Conservation (phyloP, 2,329 filamentous ascomycete species). For the Septoria petroselini region DNA sequence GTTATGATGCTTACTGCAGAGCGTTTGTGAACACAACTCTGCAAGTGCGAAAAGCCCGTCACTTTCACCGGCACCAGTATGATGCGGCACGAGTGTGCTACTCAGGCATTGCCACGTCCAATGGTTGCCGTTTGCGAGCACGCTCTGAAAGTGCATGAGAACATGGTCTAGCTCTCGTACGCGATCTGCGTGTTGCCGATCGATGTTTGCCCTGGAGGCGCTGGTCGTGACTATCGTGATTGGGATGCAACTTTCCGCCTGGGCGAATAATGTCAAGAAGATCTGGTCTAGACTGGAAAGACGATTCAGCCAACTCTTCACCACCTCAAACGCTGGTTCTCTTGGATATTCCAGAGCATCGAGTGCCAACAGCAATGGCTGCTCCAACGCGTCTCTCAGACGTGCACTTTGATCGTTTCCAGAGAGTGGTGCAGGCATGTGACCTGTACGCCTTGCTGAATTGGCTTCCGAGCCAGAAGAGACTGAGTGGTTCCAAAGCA, state of each 20-base stretch:
- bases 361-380: constrained; percentile 76
- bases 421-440: constrained; percentile 26
- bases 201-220: not conserved
- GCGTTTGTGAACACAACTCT: constrained; percentile 23
- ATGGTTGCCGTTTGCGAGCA: constrained; percentile 59
- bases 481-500: constrained; percentile 76
- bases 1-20: constrained; percentile 21
- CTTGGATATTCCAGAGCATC: constrained; percentile 72
- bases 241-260: constrained; percentile 7
- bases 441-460: constrained; percentile 29
- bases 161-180: constrained; percentile 44
- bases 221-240: not conserved
- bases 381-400: constrained; percentile 62
- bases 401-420: constrained; percentile 24
- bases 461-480: constrained; percentile 25
- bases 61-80: constrained; percentile 2
- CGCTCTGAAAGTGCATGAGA: constrained; percentile 68
- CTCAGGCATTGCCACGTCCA: constrained; percentile 32
- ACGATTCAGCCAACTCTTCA: constrained; percentile 75
- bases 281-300: constrained; percentile 53
- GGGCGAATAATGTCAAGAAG: constrained; percentile 37
- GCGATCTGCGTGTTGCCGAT: not conserved
- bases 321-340: constrained; percentile 70
- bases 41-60: constrained; percentile 28
- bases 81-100: constrained; percentile 3